Conservation (phyloP, 139 green algal species). For the Chlorella ohadii region DNA sequence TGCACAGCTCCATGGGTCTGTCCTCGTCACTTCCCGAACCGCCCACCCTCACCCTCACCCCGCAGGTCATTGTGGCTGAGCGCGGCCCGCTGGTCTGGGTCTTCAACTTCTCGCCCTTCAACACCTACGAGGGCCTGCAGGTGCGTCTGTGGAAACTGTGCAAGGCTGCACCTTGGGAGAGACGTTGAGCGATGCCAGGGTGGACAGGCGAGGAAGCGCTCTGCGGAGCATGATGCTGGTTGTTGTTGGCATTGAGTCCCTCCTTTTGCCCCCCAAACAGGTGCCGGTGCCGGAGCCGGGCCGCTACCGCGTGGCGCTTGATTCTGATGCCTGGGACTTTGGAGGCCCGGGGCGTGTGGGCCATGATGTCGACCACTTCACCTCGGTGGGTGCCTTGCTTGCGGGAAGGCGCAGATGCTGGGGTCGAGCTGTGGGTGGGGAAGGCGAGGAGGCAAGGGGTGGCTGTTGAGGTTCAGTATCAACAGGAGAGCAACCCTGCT, state of each 20-base stretch:
- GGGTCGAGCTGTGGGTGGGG: too few species aligned
- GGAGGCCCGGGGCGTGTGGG: slow-evolving; percentile 83
- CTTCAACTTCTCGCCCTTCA: slow-evolving; percentile 93
- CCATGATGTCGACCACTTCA: slow-evolving; percentile 84
- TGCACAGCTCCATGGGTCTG: too few species aligned
- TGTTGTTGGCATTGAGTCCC: too few species aligned
- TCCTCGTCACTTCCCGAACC: too few species aligned
- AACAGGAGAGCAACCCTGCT: too few species aligned
- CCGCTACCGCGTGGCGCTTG: slow-evolving; percentile 89
- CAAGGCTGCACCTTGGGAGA: too few species aligned
- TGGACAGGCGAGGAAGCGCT: too few species aligned
- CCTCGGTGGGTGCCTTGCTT: neutral
- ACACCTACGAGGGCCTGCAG: slow-evolving; percentile 71
- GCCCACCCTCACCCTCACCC: neutral
- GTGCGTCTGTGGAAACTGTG: neutral
- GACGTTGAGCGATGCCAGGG: too few species aligned
- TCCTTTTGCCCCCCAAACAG: neutral
- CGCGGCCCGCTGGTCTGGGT: slow-evolving; percentile 94
- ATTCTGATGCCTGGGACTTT: slow-evolving; percentile 86
- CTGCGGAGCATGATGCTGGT: too few species aligned
- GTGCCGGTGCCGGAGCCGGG: slow-evolving; percentile 74
- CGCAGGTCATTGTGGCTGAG: slow-evolving; percentile 93
- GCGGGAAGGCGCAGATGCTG: too few species aligned
- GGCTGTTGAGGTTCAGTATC: too few species aligned
- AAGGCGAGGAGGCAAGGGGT: too few species aligned